Percentiles rank a stretch among this genome's conserved stretches.
These are phyloP conservation scores for Ceratocystis smalleyi DNA, from an alignment of 2,329 filamentous ascomycete species.

Conservation along the genomic window DNA sequence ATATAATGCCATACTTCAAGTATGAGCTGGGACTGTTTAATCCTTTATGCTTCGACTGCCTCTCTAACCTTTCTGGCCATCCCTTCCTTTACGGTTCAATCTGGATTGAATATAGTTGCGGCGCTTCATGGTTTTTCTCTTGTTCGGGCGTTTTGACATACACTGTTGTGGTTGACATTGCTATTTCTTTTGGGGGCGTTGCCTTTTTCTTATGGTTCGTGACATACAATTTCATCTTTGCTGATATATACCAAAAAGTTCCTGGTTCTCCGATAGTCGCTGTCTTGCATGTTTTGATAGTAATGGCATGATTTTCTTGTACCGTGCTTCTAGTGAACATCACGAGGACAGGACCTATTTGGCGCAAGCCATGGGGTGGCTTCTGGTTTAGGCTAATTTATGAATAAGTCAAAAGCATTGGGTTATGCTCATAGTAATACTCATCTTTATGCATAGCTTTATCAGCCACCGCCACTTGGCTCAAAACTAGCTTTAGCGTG, in stretches of 20 bases:
- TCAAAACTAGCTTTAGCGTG: neutral
- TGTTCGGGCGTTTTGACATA: neutral
- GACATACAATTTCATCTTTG: neutral
- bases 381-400: neutral
- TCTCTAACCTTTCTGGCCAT: neutral
- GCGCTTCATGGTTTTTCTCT: neutral
- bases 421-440: neutral
- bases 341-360: neutral
- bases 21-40: neutral
- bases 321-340: neutral
- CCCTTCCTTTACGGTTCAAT: neutral
- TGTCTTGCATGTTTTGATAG: neutral
- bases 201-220: neutral
- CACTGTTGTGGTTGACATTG: neutral
- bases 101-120: neutral
- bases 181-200: neutral
- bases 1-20: neutral
- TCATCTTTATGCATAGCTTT: neutral
- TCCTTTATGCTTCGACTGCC: neutral
- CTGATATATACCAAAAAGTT: neutral
- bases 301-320: neutral
- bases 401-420: neutral
- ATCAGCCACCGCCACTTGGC: neutral
- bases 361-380: neutral
- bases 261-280: neutral